phyloP scores from a whole-genome alignment of 108 stramenopile genomes.

The Skeletonema costatum region DNA sequence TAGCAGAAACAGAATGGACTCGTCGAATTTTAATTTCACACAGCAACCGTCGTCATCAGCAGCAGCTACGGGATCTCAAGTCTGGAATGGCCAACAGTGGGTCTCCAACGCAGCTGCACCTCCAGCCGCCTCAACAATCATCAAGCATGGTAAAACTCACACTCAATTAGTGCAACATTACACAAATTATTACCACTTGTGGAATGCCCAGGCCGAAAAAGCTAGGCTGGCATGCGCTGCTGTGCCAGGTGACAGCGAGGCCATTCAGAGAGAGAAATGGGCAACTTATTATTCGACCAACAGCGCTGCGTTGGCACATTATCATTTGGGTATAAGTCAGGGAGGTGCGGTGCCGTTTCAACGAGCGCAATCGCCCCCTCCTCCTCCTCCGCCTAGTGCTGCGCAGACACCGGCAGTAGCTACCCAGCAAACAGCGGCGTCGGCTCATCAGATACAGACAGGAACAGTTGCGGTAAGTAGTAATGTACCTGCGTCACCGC shows the following conservation, averaged over 20 bases:
- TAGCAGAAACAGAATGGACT: neutral
- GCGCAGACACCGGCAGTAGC: conserved; percentile 7
- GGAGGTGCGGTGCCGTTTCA: conserved; percentile 45
- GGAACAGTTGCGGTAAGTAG: conserved; percentile 5
- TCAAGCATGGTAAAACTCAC: conserved; percentile 44
- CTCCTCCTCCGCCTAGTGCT: conserved; percentile 53
- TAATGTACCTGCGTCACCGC: neutral
- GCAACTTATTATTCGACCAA: conserved; percentile 63
- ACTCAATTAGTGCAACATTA: conserved; percentile 39
- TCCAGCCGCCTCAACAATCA: neutral
- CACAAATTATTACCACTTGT: conserved; percentile 63
- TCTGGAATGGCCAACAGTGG: conserved; percentile 23
- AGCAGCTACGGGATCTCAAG: conserved; percentile 2
- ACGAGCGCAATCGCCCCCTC: conserved; percentile 51
- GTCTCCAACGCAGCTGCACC: neutral
- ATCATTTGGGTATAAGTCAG: conserved; percentile 42
- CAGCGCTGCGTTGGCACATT: conserved; percentile 67
- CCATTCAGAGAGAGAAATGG: conserved; percentile 46
- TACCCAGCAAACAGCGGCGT: conserved; percentile 9
- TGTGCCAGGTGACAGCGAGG: neutral
- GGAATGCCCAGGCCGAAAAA: conserved; percentile 43
- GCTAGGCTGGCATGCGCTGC: conserved; percentile 9
- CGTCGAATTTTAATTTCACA: neutral
- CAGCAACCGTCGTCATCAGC: conserved; percentile 1
- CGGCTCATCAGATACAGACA: conserved; percentile 1